Evolutionary conservation across 1,284 basidiomycete species (phyloP), one percentile per base, ranked within the genome.

Genomic region (Naganishia liquefaciens): DNA sequence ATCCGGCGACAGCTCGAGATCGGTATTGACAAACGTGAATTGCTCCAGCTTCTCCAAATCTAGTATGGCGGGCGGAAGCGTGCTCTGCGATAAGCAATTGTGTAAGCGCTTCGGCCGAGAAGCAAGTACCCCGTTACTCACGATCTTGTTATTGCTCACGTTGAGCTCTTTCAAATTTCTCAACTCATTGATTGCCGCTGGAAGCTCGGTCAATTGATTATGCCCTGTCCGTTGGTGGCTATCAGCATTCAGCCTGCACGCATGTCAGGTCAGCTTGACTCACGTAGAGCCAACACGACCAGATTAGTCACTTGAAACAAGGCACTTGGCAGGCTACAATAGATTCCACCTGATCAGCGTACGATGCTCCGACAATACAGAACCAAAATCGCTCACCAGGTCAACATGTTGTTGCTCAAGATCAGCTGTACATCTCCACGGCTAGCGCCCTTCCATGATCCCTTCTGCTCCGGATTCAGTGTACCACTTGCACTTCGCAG

Each of bases 261-360:
- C 46, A 37, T 10, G 5, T 6, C 2, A 3, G 15, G 39, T 28
- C 15, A 25, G 3, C 6, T 7, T 9, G 2, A 69, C 74, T 69
- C 50, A 75, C 76, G 68, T 9, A 79, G 68, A 54, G 68, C 72
- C 13, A 79, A 63, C 0, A 75, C 68, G 0, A 75, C 76, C 19
- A 79, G 64, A 62, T 78, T 77, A 0, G 70, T 62, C 11, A 78
- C 70, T 54, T 78, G 75, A 47, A 79, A 79, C 52, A 79, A 58
- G 0, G 76, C 76, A 30, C 72, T 76, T 2, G 78, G 78, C 1
- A 79, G 67, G 33, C 77, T 77, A 55, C n/a, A 37, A 33, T 52
- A 9, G 6, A 50, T 51, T 46, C 63, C 64, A 50, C 4, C 27
- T 7, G 33, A 9, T 37, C 33, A 37, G 33, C 33, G 6, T 37